These are phyloP conservation scores for Xylaria sp. DNA, from an alignment of 2,329 filamentous ascomycete species.

Conservation along the genomic window DNA sequence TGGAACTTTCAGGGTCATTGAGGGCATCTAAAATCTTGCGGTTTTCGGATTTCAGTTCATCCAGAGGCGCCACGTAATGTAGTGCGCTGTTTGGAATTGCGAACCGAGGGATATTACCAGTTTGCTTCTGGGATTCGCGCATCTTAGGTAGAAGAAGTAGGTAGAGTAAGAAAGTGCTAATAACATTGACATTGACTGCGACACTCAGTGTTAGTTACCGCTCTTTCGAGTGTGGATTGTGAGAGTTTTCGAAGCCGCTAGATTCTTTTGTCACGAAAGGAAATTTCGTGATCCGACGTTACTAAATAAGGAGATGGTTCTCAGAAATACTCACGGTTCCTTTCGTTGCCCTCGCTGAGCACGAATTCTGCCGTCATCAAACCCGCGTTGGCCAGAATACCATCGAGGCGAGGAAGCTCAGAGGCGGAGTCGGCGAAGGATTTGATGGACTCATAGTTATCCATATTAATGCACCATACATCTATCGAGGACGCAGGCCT, in stretches of 20 bases:
- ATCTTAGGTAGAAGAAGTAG: constrained; percentile 49
- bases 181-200: constrained; percentile 52
- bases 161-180: constrained; percentile 47
- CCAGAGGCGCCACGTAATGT: constrained; percentile 42
- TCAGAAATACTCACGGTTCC: constrained; percentile 41
- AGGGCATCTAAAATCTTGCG: constrained; percentile 47
- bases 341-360: constrained; percentile 59
- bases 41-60: constrained; percentile 38
- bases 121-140: constrained; percentile 38
- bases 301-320: neutral
- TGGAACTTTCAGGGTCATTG: constrained; percentile 43
- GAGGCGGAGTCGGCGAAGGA: constrained; percentile 51
- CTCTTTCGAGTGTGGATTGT: neutral
- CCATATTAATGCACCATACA: constrained; percentile 59
- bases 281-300: neutral
- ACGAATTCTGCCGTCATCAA: constrained; percentile 54
- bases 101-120: constrained; percentile 33
- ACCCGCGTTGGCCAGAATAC: constrained; percentile 56
- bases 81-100: constrained; percentile 43
- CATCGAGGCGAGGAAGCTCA: constrained; percentile 55
- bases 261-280: neutral
- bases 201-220: neutral
- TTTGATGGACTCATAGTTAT: constrained; percentile 53
- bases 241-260: neutral
- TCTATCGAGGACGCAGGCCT: constrained; percentile 44